These are phyloP conservation scores for Atalantia buxifolia DNA, from an alignment of 345 rosid species.

Conservation along the genomic window DNA sequence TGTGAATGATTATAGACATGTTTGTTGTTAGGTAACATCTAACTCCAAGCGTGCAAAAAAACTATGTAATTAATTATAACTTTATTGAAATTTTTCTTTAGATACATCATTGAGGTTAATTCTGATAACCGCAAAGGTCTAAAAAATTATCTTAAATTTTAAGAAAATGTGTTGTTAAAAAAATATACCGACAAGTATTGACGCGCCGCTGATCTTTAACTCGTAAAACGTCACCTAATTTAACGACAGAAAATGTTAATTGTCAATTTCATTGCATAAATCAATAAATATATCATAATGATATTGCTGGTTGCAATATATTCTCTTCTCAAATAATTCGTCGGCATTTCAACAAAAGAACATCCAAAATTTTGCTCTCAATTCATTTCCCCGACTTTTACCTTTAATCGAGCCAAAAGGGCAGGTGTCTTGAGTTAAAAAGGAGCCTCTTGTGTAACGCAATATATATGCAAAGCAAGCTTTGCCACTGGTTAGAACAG, in stretches of 20 bases:
- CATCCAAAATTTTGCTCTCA: too few species aligned
- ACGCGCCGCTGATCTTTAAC: not conserved
- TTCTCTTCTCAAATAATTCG: too few species aligned
- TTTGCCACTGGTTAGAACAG: not conserved
- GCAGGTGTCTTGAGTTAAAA: not conserved
- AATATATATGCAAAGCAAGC: not conserved
- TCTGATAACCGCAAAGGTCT: not conserved
- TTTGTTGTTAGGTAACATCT: conserved; percentile 26
- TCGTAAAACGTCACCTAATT: too few species aligned
- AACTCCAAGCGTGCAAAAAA: conserved; percentile 16
- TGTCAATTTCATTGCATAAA: too few species aligned
- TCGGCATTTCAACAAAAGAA: too few species aligned
- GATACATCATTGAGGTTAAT: conserved; percentile 4
- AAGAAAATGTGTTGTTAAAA: not conserved
- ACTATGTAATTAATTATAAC: conserved; percentile 10
- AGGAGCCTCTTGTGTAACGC: not conserved
- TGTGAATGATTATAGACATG: conserved; percentile 13
- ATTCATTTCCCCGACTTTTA: too few species aligned
- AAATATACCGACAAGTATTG: not conserved
- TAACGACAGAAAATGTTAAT: too few species aligned
- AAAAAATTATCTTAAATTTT: not conserved
- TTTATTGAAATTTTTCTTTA: not conserved
- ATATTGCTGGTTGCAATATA: not conserved
- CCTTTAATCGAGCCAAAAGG: too few species aligned
- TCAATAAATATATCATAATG: too few species aligned